phyloP scores from a whole-genome alignment of 1,139 yeast genomes.

The Pichia sp. region DNA sequence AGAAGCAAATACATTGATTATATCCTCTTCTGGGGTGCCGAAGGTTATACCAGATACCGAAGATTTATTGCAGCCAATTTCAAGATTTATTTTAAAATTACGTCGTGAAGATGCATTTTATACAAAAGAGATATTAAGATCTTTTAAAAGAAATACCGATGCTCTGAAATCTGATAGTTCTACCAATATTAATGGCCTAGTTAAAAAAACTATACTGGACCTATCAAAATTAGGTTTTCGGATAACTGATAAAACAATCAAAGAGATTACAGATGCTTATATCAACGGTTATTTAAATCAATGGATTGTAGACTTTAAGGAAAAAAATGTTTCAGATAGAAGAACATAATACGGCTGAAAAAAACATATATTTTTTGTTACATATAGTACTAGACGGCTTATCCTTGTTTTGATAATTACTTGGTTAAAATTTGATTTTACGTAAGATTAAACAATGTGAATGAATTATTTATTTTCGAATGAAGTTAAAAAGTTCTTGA shows the following conservation, averaged over 20 bases:
- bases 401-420: too few species aligned
- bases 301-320: conserved; percentile 35
- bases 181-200: neutral
- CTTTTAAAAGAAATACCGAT: neutral
- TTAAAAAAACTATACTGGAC: conserved; percentile 15
- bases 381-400: too few species aligned
- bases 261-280: conserved; percentile 31
- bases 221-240: conserved; percentile 28
- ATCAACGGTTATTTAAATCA: conserved; percentile 36
- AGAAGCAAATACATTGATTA: conserved; percentile 14
- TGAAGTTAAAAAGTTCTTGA: too few species aligned
- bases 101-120: conserved; percentile 25
- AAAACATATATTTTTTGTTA: too few species aligned
- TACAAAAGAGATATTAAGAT: conserved; percentile 16
- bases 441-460: too few species aligned
- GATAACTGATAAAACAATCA: conserved; percentile 28
- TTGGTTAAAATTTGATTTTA: too few species aligned
- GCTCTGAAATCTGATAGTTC: conserved; percentile 4
- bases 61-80: conserved; percentile 21
- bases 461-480: too few species aligned
- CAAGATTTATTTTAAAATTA: conserved; percentile 27
- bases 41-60: conserved; percentile 26
- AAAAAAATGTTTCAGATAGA: conserved; percentile 32
- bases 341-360: conserved; percentile 13
- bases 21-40: conserved; percentile 18